phyloP scores from a whole-genome alignment of 495 filamentous ascomycete genomes.

The Sporormia fimetaria region DNA sequence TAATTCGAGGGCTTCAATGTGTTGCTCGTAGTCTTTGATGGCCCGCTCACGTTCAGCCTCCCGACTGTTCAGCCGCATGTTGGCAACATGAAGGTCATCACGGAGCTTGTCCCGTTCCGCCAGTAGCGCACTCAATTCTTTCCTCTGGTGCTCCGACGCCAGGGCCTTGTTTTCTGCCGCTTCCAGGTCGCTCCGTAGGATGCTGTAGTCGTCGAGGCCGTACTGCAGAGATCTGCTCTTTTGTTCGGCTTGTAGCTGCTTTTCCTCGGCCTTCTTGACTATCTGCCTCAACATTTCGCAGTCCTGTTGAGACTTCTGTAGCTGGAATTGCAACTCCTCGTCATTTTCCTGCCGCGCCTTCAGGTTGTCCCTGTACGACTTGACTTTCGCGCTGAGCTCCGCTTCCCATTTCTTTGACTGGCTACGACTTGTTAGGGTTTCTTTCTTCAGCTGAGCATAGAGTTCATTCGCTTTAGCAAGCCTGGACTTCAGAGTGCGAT shows the following conservation, averaged over 20 bases:
- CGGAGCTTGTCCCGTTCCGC: conserved; percentile 42
- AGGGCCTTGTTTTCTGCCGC: conserved; percentile 45
- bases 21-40: conserved; percentile 36
- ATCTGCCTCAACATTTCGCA: conserved; percentile 45
- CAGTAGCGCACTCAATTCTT: conserved; percentile 41
- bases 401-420: conserved; percentile 61
- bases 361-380: conserved; percentile 52
- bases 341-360: conserved; percentile 49
- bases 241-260: conserved; percentile 47
- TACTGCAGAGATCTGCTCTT: conserved; percentile 47
- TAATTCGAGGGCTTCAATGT: conserved; percentile 37
- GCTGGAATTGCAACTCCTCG: conserved; percentile 41
- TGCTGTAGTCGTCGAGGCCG: conserved; percentile 48
- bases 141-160: conserved; percentile 46
- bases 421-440: conserved; percentile 50
- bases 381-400: conserved; percentile 49
- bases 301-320: conserved; percentile 42
- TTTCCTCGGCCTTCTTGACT: conserved; percentile 49
- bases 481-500: conserved; percentile 54
- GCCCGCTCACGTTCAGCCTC: conserved; percentile 42
- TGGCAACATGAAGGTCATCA: conserved; percentile 41
- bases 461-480: conserved; percentile 56
- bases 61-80: conserved; percentile 40
- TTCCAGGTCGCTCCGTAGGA: conserved; percentile 45
- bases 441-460: conserved; percentile 51